Conservation (phyloP, 768 basidiomycete species). For the Tulasnella sp. region DNA sequence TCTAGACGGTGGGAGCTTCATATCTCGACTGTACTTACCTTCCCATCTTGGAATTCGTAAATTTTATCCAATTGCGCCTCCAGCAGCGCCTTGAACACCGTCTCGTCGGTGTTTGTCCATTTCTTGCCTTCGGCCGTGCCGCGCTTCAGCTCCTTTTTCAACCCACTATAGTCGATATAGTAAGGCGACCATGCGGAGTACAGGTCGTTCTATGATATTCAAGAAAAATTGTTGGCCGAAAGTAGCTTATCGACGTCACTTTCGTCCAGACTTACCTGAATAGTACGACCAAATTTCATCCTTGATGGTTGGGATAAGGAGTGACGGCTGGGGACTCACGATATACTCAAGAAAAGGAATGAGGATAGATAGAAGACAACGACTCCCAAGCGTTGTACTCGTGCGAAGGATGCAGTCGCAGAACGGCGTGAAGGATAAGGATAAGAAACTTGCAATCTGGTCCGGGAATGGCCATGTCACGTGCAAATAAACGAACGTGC, state of each 20-base stretch:
- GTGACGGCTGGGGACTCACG: no score
- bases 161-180: constrained; percentile 18
- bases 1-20: no score
- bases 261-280: constrained; percentile 14
- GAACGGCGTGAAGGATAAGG: no score
- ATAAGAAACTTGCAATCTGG: no score
- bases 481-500: no score
- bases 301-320: no score
- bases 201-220: constrained; percentile 5
- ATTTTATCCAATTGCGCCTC: constrained; percentile 18
- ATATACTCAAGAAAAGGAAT: no score
- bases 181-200: constrained; percentile 17
- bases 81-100: constrained; percentile 13
- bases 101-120: constrained; percentile 15
- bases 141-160: constrained; percentile 16
- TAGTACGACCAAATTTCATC: constrained; percentile 19
- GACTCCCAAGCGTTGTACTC: neutral
- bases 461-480: no score
- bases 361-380: no score
- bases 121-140: neutral
- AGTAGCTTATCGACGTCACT: neutral
- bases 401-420: no score
- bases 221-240: neutral
- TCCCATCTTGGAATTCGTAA: constrained; percentile 15
- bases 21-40: no score